Evolutionary conservation across 2,329 filamentous ascomycete species (phyloP).

Genomic region (Trichophyton mentagrophytes): DNA sequence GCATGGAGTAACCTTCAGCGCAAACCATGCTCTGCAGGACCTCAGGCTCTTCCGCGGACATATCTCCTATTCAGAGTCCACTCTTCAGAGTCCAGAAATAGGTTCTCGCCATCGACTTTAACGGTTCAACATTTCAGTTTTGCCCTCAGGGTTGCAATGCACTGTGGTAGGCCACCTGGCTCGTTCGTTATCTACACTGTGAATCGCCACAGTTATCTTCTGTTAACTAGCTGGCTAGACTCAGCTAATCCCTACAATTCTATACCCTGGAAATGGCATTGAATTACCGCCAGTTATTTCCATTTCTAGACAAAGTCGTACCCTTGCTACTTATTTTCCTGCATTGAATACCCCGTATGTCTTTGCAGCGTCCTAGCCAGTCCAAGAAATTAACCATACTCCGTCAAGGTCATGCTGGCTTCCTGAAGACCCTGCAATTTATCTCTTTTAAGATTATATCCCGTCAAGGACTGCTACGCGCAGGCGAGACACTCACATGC

Average conservation of each 20-base stretch:
- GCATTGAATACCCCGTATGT: neutral
- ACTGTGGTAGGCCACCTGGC: neutral
- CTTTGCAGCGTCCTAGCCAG: neutral
- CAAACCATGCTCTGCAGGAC: neutral
- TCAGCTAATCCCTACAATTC: neutral
- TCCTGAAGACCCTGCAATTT: neutral
- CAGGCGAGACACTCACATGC: neutral
- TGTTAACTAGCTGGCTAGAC: neutral
- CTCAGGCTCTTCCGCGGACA: neutral
- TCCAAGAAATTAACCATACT: neutral
- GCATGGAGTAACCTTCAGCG: neutral
- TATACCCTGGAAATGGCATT: neutral
- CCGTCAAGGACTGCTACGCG: neutral
- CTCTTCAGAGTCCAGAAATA: neutral
- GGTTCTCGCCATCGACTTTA: neutral
- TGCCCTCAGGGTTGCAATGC: neutral
- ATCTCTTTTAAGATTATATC: neutral
- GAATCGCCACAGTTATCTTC: neutral
- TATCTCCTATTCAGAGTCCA: neutral
- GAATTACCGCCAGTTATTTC: neutral
- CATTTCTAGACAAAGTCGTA: neutral
- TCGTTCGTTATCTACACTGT: neutral
- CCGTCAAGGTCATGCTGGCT: neutral
- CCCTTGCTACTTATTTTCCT: neutral
- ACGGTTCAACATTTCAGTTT: neutral